phyloP scores from a whole-genome alignment of 108 stramenopile genomes.

The Fragilaria crotonensis region DNA sequence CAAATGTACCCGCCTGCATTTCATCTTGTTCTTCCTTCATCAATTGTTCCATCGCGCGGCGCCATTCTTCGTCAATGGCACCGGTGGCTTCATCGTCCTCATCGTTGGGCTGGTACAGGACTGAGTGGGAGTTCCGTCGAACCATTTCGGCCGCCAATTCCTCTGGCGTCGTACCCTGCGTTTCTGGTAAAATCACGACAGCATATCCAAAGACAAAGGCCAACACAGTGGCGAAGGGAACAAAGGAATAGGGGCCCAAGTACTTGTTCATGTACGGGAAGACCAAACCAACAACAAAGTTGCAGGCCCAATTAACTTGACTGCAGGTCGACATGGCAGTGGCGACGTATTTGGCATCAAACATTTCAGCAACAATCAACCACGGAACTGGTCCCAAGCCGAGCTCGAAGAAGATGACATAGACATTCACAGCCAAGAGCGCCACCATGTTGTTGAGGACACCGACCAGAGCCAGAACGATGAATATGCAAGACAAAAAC shows the following conservation, averaged over 20 bases:
- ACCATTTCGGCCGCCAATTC: conserved; percentile 68
- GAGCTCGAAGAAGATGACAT: conserved; percentile 92
- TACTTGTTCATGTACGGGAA: conserved; percentile 83
- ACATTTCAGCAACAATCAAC: conserved; percentile 85
- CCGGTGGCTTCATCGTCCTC: conserved; percentile 30
- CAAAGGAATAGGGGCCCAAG: conserved; percentile 72
- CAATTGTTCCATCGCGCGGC: conserved; percentile 80
- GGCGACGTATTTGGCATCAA: conserved; percentile 89
- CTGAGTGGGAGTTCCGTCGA: conserved; percentile 46
- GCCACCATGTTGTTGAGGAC: conserved; percentile 58
- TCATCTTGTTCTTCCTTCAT: conserved; percentile 65
- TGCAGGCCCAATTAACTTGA: conserved; percentile 92
- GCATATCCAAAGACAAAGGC: conserved; percentile 52
- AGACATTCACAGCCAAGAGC: conserved; percentile 65
- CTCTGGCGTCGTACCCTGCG: conserved; percentile 71
- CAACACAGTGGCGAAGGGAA: conserved; percentile 74
- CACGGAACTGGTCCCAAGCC: conserved; percentile 96
- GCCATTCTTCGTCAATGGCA: conserved; percentile 73
- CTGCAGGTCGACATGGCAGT: conserved; percentile 69
- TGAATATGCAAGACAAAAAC: conserved; percentile 62
- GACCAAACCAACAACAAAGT: conserved; percentile 82
- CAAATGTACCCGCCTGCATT: conserved; percentile 55
- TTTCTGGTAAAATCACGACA: conserved; percentile 68
- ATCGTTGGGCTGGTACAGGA: conserved; percentile 59
- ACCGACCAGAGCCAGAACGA: conserved; percentile 56